Evolutionary conservation across 75 land plant species (phyloP).

Genomic region (Isoetes taiwanensis): DNA sequence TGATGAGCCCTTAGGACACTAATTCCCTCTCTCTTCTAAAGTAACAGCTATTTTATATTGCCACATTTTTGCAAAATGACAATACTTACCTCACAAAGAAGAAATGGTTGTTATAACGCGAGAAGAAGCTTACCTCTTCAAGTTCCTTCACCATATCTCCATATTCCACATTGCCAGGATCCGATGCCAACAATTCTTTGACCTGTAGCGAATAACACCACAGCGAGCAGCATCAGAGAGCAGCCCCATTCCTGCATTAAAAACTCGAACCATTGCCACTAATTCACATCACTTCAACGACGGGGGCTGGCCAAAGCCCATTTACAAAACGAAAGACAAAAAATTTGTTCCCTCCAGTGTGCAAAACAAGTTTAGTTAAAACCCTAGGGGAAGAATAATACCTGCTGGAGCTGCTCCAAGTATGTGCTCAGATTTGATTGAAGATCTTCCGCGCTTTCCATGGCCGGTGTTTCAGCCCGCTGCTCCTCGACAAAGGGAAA

Average conservation of each 20-base stretch:
- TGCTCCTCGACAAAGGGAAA: constrained; percentile 60
- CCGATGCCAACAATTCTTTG: constrained; percentile 48
- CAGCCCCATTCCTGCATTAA: neutral
- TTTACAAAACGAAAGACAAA: neutral
- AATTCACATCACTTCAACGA: neutral
- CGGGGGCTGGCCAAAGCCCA: neutral
- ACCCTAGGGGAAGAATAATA: constrained; percentile 6
- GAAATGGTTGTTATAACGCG: too few relatives aligned
- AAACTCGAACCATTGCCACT: neutral
- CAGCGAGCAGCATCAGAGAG: neutral
- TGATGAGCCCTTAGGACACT: constrained; percentile 53
- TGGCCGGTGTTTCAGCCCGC: too few relatives aligned
- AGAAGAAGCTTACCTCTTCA: constrained; percentile 77
- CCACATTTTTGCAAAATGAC: too few relatives aligned
- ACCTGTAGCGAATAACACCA: constrained; percentile 33
- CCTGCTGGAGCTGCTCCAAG: constrained; percentile 73
- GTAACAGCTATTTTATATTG: too few relatives aligned
- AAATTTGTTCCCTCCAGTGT: neutral
- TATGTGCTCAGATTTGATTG: constrained; percentile 63
- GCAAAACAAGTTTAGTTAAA: neutral
- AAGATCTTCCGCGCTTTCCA: constrained; percentile 67
- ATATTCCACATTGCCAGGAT: constrained; percentile 78
- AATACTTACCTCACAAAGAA: too few relatives aligned
- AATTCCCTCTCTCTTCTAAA: constrained; percentile 6
- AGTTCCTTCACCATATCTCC: constrained; percentile 72